These are phyloP conservation scores for Phragmites australis DNA, from an alignment of 176 grass and related monocot species.

Conservation along the genomic window DNA sequence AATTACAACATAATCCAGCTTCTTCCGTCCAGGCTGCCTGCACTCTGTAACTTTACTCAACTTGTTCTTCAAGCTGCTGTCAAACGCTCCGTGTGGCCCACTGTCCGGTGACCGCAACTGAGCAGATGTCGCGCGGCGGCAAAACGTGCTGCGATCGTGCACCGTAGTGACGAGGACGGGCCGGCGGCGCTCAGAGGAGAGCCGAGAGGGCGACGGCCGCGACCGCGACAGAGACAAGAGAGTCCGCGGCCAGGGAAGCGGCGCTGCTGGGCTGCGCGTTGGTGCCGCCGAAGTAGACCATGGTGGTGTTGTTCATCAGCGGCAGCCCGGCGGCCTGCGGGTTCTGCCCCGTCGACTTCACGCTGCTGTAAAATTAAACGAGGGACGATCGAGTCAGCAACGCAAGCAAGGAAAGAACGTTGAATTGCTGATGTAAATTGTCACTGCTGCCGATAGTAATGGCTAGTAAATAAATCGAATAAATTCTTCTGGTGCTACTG, in stretches of 20 bases:
- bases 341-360: conserved; percentile 54
- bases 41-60: too few species aligned
- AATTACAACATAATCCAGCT: too few species aligned
- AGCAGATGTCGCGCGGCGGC: not conserved
- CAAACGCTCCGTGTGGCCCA: too few species aligned
- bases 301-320: conserved; percentile 48
- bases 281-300: conserved; percentile 45
- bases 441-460: too few species aligned
- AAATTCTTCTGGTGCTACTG: too few species aligned
- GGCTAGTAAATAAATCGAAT: too few species aligned
- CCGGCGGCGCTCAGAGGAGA: conserved; percentile 1
- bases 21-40: too few species aligned
- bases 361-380: conserved; percentile 30
- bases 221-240: not conserved
- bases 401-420: too few species aligned
- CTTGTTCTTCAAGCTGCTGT: too few species aligned
- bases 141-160: too few species aligned
- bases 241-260: not conserved
- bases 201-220: not conserved
- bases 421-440: too few species aligned
- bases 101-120: too few species aligned
- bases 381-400: not conserved
- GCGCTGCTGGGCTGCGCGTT: not conserved
- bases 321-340: conserved; percentile 43
- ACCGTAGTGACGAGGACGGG: not conserved